A percentile compares a stretch with the other conserved stretches of the same genome.
These are phyloP conservation scores for Penicillium longicatenatum DNA, from an alignment of 495 filamentous ascomycete genomes.

Conservation along the genomic window DNA sequence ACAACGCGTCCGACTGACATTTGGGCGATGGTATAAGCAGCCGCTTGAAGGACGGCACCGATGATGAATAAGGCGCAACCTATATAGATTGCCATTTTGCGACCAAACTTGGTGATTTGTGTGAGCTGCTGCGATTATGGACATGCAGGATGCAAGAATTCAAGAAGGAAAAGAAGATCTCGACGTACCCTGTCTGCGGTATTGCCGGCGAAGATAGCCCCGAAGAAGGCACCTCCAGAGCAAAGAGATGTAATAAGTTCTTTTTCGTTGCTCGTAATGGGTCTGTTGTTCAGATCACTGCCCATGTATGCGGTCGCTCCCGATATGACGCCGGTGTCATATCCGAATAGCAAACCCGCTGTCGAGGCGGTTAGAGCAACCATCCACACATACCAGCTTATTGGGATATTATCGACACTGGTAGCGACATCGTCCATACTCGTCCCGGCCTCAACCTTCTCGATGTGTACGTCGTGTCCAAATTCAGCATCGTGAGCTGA, in stretches of 20 bases:
- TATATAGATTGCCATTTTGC: slow-evolving; percentile 52
- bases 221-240: slow-evolving; percentile 53
- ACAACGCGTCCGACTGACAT: slow-evolving; percentile 54
- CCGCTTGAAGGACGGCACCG: slow-evolving; percentile 47
- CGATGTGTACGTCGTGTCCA: not conserved
- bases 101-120: slow-evolving; percentile 34
- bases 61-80: slow-evolving; percentile 52
- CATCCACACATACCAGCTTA: slow-evolving; percentile 37
- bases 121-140: not conserved
- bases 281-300: slow-evolving; percentile 31
- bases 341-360: slow-evolving; percentile 46
- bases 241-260: slow-evolving; percentile 51
- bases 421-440: slow-evolving; percentile 11
- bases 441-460: not conserved
- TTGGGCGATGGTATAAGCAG: slow-evolving; percentile 51
- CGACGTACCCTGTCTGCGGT: slow-evolving; percentile 43
- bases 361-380: slow-evolving; percentile 39
- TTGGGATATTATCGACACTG: slow-evolving; percentile 11
- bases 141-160: not conserved
- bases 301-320: slow-evolving; percentile 47
- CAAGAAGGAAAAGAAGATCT: not conserved
- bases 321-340: slow-evolving; percentile 54
- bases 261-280: slow-evolving; percentile 39
- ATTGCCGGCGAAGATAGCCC: slow-evolving; percentile 52
- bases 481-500: not conserved